Conservation (phyloP, 139 green algal genomes). For the Chlamydomonas schloesseri region DNA sequence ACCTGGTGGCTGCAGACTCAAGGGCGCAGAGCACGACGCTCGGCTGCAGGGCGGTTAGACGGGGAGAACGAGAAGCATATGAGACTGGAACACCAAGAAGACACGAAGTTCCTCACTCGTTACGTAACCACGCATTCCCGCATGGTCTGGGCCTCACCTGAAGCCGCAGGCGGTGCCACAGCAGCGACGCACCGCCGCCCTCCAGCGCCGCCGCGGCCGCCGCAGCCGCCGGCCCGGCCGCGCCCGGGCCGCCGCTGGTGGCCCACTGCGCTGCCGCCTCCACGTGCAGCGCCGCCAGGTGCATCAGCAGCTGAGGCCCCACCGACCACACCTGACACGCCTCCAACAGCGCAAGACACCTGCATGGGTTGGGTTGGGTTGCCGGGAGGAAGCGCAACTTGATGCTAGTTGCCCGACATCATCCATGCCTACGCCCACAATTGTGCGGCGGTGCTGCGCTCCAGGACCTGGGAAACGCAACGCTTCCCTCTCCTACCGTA, state of each 20-base stretch:
- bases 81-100: too few relatives aligned
- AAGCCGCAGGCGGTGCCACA: conserved; percentile 34
- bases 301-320: conserved; percentile 34
- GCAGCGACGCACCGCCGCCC: not conserved
- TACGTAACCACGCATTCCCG: too few relatives aligned
- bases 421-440: too few relatives aligned
- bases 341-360: conserved; percentile 31
- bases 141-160: too few relatives aligned
- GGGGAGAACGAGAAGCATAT: too few relatives aligned
- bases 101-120: too few relatives aligned
- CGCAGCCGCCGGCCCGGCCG: not conserved
- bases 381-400: too few relatives aligned
- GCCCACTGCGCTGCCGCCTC: conserved; percentile 16
- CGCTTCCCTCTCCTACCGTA: not conserved
- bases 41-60: not conserved
- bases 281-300: conserved; percentile 26
- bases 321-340: conserved; percentile 11
- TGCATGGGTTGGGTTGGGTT: too few relatives aligned
- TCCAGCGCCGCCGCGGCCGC: conserved; percentile 17
- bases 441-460: too few relatives aligned
- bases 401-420: too few relatives aligned
- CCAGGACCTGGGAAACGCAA: too few relatives aligned
- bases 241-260: not conserved
- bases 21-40: conserved; percentile 5
- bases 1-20: conserved; percentile 9